phyloP scores from a whole-genome alignment of 352 stramenopile species.

The Phytopythium boreale region DNA sequence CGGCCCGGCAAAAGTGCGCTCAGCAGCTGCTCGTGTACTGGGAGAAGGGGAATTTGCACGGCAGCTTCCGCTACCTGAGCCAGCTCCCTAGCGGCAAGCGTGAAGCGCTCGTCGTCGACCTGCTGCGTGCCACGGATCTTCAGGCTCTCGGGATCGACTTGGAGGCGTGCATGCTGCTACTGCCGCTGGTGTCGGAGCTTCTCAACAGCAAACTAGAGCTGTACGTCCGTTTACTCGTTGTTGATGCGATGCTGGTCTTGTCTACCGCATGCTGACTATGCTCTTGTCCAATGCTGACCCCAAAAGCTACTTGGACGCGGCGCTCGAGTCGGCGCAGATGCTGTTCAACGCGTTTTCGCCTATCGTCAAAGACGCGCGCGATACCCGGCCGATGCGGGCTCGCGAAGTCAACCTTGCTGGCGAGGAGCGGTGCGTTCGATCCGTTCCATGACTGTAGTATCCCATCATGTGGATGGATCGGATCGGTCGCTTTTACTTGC shows the following conservation, averaged over 20 bases:
- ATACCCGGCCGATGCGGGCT: conserved; percentile 43
- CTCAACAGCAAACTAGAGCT: conserved; percentile 64
- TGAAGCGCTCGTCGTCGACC: conserved; percentile 69
- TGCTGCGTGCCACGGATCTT: conserved; percentile 65
- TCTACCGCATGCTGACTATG: background rate
- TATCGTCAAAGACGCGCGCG: conserved; percentile 62
- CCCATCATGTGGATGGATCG: conserved; percentile 4
- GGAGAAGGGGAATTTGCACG: conserved; percentile 67
- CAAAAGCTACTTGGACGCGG: conserved; percentile 55
- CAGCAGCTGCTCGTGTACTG: conserved; percentile 68
- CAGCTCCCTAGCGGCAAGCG: conserved; percentile 67
- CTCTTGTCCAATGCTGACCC: background rate
- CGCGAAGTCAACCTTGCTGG: conserved; percentile 67
- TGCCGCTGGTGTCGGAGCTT: conserved; percentile 74
- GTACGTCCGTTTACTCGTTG: conserved; percentile 21
- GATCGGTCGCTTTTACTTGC: background rate
- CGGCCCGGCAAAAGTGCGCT: conserved; percentile 60
- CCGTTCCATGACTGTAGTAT: background rate
- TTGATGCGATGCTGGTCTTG: background rate
- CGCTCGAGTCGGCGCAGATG: conserved; percentile 52
- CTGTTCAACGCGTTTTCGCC: conserved; percentile 74
- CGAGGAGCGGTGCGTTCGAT: conserved; percentile 52
- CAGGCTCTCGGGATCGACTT: conserved; percentile 63
- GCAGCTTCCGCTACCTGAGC: conserved; percentile 61
- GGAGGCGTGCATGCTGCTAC: conserved; percentile 66